Evolutionary conservation across 345 rosid species (phyloP).

Genomic region (Dovyalis caffra): DNA sequence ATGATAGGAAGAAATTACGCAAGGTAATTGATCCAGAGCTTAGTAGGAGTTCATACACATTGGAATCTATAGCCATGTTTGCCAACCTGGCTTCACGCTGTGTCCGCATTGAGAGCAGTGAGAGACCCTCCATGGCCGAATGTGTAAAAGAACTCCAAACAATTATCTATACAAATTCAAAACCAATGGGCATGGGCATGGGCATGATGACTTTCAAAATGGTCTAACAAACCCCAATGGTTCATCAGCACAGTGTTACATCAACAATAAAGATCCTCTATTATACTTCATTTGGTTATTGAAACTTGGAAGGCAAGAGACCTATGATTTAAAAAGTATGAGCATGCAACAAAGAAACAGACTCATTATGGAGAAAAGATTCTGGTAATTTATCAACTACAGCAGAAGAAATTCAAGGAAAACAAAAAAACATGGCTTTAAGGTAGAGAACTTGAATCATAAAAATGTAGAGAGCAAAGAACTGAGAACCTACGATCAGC

Average conservation of each 20-base stretch:
- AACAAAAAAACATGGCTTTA: conserved; percentile 5
- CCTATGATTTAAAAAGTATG: neutral
- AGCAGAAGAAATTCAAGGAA: neutral
- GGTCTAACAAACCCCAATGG: conserved; percentile 32
- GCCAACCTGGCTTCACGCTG: conserved; percentile 94
- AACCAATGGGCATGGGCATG: conserved; percentile 55
- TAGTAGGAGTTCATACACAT: conserved; percentile 60
- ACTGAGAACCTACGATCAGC: neutral
- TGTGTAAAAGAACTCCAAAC: conserved; percentile 82
- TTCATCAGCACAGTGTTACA: conserved; percentile 14
- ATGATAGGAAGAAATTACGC: conserved; percentile 72
- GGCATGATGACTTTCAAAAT: conserved; percentile 51
- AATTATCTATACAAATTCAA: conserved; percentile 63
- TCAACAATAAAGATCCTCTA: conserved; percentile 16
- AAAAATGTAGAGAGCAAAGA: conserved; percentile 2
- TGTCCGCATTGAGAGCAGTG: conserved; percentile 76
- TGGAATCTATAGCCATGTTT: conserved; percentile 84
- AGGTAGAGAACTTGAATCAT: conserved; percentile 5
- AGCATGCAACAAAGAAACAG: neutral
- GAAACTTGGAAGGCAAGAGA: conserved; percentile 7
- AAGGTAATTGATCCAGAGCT: conserved; percentile 85
- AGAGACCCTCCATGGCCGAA: conserved; percentile 80
- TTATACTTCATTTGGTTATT: conserved; percentile 8
- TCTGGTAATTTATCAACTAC: conserved; percentile 2
- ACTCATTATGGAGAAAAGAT: neutral